Conservation (phyloP, 306 rosid species). For the Dryas alaskensis region DNA sequence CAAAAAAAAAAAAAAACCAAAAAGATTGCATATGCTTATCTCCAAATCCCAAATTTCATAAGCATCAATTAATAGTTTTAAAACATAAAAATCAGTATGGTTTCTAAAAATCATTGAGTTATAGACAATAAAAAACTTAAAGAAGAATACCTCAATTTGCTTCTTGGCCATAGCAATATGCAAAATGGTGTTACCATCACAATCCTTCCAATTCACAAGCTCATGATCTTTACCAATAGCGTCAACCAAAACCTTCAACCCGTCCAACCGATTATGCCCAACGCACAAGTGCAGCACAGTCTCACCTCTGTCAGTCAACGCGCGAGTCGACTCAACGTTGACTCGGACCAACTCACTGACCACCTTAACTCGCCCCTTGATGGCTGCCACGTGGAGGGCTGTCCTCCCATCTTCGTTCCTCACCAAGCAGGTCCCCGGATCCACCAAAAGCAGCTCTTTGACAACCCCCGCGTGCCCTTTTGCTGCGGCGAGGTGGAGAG, state of each 20-base stretch:
- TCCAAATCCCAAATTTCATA: not conserved
- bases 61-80: not conserved
- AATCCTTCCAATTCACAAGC: slow-evolving; percentile 24
- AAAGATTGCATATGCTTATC: not conserved
- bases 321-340: slow-evolving; percentile 20
- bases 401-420: slow-evolving; percentile 32
- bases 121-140: not conserved
- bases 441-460: slow-evolving; percentile 17
- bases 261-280: slow-evolving; percentile 30
- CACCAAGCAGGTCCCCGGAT: slow-evolving; percentile 13
- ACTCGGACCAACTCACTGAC: slow-evolving; percentile 22
- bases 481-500: slow-evolving; percentile 31
- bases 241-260: slow-evolving; percentile 22
- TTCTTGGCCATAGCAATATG: slow-evolving; percentile 34
- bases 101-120: not conserved
- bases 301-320: slow-evolving; percentile 23
- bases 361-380: slow-evolving; percentile 29
- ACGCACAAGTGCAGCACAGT: slow-evolving; percentile 35
- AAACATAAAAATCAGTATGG: not conserved
- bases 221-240: slow-evolving; percentile 8
- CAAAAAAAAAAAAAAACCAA: too few relatives aligned
- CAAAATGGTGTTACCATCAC: slow-evolving; percentile 29
- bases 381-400: slow-evolving; percentile 33
- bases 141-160: slow-evolving; percentile 26
- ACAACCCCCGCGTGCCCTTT: slow-evolving; percentile 25